Percentiles rank a stretch among this genome's conserved stretches.
These are phyloP conservation scores for Yamadazyma friedrichii DNA, from an alignment of 1,139 yeast species.

Conservation along the genomic window DNA sequence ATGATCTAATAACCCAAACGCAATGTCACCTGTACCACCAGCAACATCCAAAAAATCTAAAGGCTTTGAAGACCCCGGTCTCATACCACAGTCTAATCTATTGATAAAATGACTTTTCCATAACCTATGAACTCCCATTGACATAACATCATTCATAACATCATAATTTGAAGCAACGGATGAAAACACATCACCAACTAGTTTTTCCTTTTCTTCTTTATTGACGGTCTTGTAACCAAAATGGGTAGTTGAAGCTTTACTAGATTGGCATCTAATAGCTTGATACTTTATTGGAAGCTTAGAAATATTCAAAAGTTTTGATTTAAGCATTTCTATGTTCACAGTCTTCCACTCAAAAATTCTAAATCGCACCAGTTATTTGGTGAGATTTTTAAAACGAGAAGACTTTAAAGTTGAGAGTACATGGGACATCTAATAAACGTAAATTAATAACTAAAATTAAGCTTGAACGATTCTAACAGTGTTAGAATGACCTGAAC, in stretches of 20 bases:
- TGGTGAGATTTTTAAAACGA: neutral
- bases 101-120: conserved; percentile 93
- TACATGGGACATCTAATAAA: no score
- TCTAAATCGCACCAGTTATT: no score
- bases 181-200: conserved; percentile 88
- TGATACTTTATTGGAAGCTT: neutral
- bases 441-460: conserved; percentile 6
- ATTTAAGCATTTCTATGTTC: no score
- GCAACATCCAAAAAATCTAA: conserved; percentile 92
- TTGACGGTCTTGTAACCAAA: conserved; percentile 90
- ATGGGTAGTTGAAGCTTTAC: conserved; percentile 59
- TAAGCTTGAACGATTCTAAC: conserved; percentile 69
- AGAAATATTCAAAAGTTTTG: neutral
- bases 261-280: conserved; percentile 4
- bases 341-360: no score
- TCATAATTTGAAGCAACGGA: conserved; percentile 95
- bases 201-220: conserved; percentile 75
- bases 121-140: conserved; percentile 87
- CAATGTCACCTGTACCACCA: conserved; percentile 99
- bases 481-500: conserved; percentile 98
- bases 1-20: conserved; percentile 90
- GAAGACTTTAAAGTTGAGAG: no score
- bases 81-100: conserved; percentile 88
- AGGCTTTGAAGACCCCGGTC: conserved; percentile 80
- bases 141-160: conserved; percentile 97